Conservation (phyloP, 2,329 filamentous ascomycete genomes). For the Xylogone sp. region DNA sequence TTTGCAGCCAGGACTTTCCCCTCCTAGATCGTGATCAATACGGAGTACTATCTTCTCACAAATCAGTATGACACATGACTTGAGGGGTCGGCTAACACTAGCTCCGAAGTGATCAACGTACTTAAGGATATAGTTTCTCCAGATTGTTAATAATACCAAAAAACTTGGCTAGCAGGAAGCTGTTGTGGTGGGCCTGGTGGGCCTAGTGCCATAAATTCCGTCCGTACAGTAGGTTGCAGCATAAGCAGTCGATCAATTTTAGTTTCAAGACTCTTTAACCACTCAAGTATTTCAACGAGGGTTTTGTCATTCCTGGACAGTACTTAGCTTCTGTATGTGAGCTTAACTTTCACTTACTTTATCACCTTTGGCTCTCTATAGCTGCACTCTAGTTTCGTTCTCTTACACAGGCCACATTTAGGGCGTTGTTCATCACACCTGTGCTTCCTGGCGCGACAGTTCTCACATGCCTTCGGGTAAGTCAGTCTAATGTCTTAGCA, state of each 20-base stretch:
- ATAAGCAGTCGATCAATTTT: conserved; percentile 45
- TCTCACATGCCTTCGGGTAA: conserved; percentile 49
- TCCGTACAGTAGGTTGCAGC: conserved; percentile 7
- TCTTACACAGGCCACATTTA: conserved; percentile 56
- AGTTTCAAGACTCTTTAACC: conserved; percentile 48
- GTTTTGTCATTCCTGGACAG: conserved; percentile 56
- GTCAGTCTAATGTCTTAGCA: too few relatives aligned
- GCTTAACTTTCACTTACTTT: conserved; percentile 53
- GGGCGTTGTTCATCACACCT: conserved; percentile 61
- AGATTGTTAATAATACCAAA: conserved; percentile 8
- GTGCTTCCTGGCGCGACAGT: conserved; percentile 56
- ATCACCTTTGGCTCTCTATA: conserved; percentile 59
- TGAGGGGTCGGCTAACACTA: too few relatives aligned
- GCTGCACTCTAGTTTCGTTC: conserved; percentile 53
- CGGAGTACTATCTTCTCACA: too few relatives aligned
- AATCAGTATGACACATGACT: too few relatives aligned
- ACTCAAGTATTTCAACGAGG: conserved; percentile 55
- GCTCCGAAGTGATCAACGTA: too few relatives aligned
- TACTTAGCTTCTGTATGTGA: too few relatives aligned
- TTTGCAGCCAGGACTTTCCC: too few relatives aligned
- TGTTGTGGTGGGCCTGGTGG: conserved; percentile 14
- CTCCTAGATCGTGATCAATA: too few relatives aligned
- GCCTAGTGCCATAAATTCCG: conserved; percentile 10
- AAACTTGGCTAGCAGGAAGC: conserved; percentile 21
- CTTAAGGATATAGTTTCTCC: conserved; percentile 18